Evolutionary conservation across 2,329 filamentous ascomycete genomes (phyloP).

Genomic region (Onygena corvina): DNA sequence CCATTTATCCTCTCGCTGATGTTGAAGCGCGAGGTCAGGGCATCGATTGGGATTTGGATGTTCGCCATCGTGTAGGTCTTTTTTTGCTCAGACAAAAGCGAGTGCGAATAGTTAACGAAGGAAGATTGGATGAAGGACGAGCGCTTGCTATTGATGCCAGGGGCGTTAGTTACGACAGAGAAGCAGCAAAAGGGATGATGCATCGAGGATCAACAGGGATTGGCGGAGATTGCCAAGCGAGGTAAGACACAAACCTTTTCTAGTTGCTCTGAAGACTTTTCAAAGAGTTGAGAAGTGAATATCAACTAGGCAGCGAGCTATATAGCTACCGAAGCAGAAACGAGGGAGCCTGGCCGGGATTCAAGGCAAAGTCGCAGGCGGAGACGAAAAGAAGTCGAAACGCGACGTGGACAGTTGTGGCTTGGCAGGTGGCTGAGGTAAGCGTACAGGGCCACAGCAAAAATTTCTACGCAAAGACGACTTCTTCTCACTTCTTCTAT

Average conservation of each 20-base stretch:
- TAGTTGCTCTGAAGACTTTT: not conserved
- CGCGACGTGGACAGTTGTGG: constrained; percentile 3
- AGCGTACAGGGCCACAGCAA: not conserved
- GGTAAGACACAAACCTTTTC: not conserved
- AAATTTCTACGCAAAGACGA: no score
- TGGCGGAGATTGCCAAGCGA: not conserved
- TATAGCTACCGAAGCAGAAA: not conserved
- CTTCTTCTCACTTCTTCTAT: no score
- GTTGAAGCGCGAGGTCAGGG: constrained; percentile 82
- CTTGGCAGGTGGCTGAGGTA: not conserved
- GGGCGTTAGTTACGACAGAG: not conserved
- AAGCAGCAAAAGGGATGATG: not conserved
- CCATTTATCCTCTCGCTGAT: constrained; percentile 72
- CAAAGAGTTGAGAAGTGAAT: not conserved
- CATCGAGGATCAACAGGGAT: constrained; percentile 2
- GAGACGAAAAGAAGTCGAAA: not conserved
- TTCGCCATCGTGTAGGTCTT: constrained; percentile 55
- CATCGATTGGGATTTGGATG: constrained; percentile 85
- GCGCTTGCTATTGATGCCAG: no score
- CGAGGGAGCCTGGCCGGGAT: not conserved
- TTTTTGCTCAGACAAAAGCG: no score
- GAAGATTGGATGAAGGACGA: no score
- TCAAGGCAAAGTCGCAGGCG: not conserved
- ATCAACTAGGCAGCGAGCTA: not conserved
- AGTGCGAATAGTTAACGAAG: no score